Evolutionary conservation across 2,329 filamentous ascomycete genomes (phyloP), one percentile per base, ranked within the genome.

Genomic region (Hymenoscyphus albidus): DNA sequence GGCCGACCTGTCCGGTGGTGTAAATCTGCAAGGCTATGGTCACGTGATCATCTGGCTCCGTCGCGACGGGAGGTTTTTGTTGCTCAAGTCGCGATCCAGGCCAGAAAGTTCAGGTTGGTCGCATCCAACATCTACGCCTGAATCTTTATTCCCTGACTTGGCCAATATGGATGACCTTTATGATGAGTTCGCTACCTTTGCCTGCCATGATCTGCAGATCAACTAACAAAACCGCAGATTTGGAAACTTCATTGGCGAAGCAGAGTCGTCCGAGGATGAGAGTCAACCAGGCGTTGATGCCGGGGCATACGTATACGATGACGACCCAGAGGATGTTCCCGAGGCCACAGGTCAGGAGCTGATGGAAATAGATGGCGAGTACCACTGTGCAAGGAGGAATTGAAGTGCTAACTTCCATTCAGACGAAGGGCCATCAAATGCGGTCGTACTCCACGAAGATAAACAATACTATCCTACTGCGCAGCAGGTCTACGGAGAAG

Each of bases 401-500:
- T 32, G 27, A 32, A 66, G 67, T 62, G 63, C 76, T 77, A 64
- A 78, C 65, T 64, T 58, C 60, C 16, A 31, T 22, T 61, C 69
- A 85, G 87, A 92, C 77, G 89, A 93, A 59, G 93, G 91, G 14
- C 91, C 94, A 3, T 97, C 93, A 5, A 99, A 98, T 77, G 94
- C 95, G 61, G 93, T 99, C n/a, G 85, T 99, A 64, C 85, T 99
- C 57, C 95, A 99, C 79, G 95, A 99, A 82, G 95, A 99, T 80
- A 99, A 99, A 78, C 95, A 98, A 77, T 99, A 99, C 78, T 99
- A 99, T 76, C 95, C 95, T 38, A 97, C 93, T n/a, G 95, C 95
- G 64, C 89, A 94, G 75, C 95, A 99, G 77, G 88, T 97, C 54
- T 99, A 98, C 76, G 95, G 95, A 61, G 85, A 88, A 72, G 93